Evolutionary conservation across 129 eudicot genomes (phyloP), one percentile per base, ranked within the genome.

Genomic region (Mikania micrantha): DNA sequence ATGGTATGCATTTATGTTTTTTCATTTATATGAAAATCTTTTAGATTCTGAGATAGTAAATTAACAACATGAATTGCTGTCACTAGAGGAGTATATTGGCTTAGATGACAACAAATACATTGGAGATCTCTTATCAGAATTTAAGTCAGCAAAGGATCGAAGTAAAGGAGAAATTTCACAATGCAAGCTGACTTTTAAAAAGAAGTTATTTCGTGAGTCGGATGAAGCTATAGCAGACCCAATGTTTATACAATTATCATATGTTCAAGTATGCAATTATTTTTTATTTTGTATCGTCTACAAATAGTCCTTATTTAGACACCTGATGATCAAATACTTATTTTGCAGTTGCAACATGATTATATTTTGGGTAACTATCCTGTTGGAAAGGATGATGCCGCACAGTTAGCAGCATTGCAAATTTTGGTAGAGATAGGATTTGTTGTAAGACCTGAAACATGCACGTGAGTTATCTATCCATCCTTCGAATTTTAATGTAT

Each of bases 81-180:
- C 42, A 50, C 47, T 58, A 94, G 99, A 94, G 83, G 99, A 94
- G 83, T 83, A 83, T 69, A 78, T 85, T 50, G 99, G 95, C 27
- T 77, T 94, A 52, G 99, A 94, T 78, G 99, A 94, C 54, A 94
- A 90, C 62, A 94, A 90, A 69, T 94, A 94, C 83, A 87, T 94
- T 52, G 99, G 99, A 8, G 99, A 94, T 76, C 86, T 94, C 64
- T 81, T 94, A 19, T 88, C 97, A n/a, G 99, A 94, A 69, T 94
- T 90, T 71, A 94, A 90, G 78, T 85, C 95, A 48, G 86, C 93
- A 45, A 94, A 94, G 67, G 97, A 94, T 66, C 86, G 95, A 58
- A 87, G 96, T 74, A 94, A 87, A 75, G 99, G 99, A 72, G 99
- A 94, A 69, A 85, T 94, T 66, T 78, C 92, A 60, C 99, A 94